A percentile compares a stretch with the other conserved stretches of the same genome.
Evolutionary conservation across 108 stramenopile species (phyloP).

Genomic region (Cafeteria roenbergensis): DNA sequence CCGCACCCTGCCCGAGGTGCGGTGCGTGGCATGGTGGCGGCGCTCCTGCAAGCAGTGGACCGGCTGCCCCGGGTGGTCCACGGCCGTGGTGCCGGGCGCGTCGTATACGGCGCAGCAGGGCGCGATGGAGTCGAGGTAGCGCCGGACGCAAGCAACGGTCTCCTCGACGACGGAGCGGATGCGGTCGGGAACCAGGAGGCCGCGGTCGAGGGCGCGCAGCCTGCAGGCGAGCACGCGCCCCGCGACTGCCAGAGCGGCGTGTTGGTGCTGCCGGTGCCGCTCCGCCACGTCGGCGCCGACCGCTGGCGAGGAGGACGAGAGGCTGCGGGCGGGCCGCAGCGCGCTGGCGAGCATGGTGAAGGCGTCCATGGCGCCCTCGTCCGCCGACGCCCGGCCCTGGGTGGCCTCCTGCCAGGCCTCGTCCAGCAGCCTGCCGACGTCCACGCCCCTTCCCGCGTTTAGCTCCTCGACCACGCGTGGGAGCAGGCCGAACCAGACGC

Average conservation of each 20-base stretch:
- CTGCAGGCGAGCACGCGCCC: not conserved
- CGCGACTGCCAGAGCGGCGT: not conserved
- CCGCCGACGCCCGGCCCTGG: not conserved
- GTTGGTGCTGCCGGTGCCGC: not conserved
- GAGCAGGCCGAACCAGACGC: not conserved
- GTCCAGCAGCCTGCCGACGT: not conserved
- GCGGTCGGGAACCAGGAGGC: not conserved
- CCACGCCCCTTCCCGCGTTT: constrained; percentile 2
- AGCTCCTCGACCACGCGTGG: constrained; percentile 1
- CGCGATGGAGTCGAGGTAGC: not conserved
- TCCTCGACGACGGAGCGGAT: not conserved
- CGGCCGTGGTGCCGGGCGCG: too few species aligned
- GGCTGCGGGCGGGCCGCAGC: not conserved
- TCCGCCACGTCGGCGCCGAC: not conserved
- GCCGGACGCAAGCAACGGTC: too few species aligned
- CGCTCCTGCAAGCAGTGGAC: constrained; percentile 3
- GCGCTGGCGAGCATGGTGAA: not conserved
- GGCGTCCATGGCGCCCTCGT: not conserved
- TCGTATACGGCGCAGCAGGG: not conserved
- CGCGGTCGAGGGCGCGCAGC: not conserved
- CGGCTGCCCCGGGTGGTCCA: not conserved
- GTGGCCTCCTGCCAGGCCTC: not conserved
- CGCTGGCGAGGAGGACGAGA: not conserved
- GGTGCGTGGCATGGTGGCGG: not conserved
- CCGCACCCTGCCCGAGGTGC: not conserved